Base-by-base conservation (phyloP, 331 rosid species). In the Spiraea crenata region DNA sequence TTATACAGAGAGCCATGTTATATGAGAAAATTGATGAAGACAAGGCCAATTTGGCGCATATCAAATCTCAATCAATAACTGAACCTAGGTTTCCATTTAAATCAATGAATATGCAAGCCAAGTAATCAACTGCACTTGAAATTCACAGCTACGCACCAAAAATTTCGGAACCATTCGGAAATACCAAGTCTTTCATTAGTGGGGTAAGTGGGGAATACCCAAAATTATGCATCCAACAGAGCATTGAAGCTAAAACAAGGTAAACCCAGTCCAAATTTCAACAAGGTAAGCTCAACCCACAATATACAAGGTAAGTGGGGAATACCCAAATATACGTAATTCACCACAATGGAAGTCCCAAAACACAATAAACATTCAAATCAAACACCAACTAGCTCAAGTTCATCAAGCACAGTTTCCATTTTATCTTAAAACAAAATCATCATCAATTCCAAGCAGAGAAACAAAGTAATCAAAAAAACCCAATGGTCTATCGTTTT, bases 271-370 rank as follows among this genome's bases (percentile, higher is more conserved):
- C 6, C 16, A 31, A 69, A 44, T 57, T 16, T 44, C 17, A 47
- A 45, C 65, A 57, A 57, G 56, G 56, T 57, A 70, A 69, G 45
- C 65, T 57, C 48, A 57, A 16, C 19, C 46, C 65, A 44, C 65
- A 65, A 17, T 2, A 64, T 16, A 8, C 20, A 17, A 48, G n/a
- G n/a, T n/a, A n/a, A n/a, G n/a, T n/a, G n/a, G n/a, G n/a, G n/a
- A n/a, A n/a, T n/a, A n/a, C n/a, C 48, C 4, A 11, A 57, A 34
- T 25, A 31, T n/a, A 57, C 70, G 25, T 25, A 57, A 44, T 57
- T 44, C 41, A 45, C 34, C 34, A 15, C 74, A 57, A 69, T 25
- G 37, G 38, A 71, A 72, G 19, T 9, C 47, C 47, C 61, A 69
- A 40, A 54, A 45, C 7, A 2, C 9, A n/a, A n/a, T n/a, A n/a